Base-by-base conservation (phyloP, 331 rosid species). In the Pyracantha coccinea region DNA sequence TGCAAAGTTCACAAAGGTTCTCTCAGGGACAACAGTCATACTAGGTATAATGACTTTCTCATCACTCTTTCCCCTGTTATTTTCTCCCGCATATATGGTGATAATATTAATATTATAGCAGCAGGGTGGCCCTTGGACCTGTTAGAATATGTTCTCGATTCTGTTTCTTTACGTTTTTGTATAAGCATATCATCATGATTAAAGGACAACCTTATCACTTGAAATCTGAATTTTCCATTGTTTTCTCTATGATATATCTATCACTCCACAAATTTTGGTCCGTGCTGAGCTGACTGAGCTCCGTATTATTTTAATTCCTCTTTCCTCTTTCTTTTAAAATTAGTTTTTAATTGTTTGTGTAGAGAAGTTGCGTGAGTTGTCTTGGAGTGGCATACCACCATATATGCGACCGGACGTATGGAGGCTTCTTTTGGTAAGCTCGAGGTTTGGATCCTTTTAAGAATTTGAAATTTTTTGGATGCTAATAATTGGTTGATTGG, bases 341-440 rank as follows among this genome's bases (percentile, higher is more conserved):
- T 45, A 58, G 6, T 38, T 60, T 57, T 29, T 76, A 28, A 71
- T 86, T 75, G 71, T 53, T 78, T 71, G 67, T 85, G 88, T 69
- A 93, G 98, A 93, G 62, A 93, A 88, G 82, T 86, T 93, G 92
- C 98, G 88, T 21, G 98, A 93, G 83, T 86, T 93, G 77, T 93
- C 97, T 80, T 93, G 97, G 98, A 91, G 93, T 83, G 97, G 98
- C 47, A 73, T 93, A 74, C 96, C 93, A 59, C 92, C 92, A 67
- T 86, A 93, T 70, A 88, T 93, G 97, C 97, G 98, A 35, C 96
- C 98, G 17, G 85, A 85, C 59, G 85, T 87, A 28, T 93, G 97
- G 98, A 89, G 97, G 84, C 93, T 93, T 84, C 97, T 93, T 80
- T 85, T 93, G 93, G 98, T 93, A 89, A 84, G 92, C 77, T 78